These are phyloP conservation scores for Stygiomarasmius scandens DNA, from an alignment of 1,284 basidiomycete species.

Conservation along the genomic window DNA sequence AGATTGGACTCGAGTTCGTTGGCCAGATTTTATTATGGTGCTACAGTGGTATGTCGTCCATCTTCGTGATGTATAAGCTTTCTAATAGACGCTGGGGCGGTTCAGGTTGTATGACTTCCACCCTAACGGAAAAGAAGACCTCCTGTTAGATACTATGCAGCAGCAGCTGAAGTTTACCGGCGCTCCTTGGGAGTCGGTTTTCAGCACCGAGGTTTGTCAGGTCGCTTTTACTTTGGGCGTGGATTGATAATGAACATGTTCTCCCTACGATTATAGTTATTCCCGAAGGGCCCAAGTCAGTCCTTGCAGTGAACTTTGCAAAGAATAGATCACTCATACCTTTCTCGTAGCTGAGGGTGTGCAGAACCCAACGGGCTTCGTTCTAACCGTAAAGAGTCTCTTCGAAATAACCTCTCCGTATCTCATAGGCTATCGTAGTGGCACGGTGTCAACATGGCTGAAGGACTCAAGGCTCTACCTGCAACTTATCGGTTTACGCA, in stretches of 20 bases:
- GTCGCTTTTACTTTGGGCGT: background rate
- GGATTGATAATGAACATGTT: background rate
- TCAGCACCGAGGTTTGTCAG: slow-evolving; percentile 32
- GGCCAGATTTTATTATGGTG: slow-evolving; percentile 58
- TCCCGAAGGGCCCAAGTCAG: slow-evolving; percentile 18
- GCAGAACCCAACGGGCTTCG: slow-evolving; percentile 36
- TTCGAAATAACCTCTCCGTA: background rate
- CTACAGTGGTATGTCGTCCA: slow-evolving; percentile 47
- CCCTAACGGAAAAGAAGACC: slow-evolving; percentile 50
- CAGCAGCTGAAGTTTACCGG: slow-evolving; percentile 52
- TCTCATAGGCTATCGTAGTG: slow-evolving; percentile 32
- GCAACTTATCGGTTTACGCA: slow-evolving; percentile 60
- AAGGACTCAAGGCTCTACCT: slow-evolving; percentile 59
- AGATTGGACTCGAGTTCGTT: slow-evolving; percentile 53
- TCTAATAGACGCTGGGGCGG: background rate
- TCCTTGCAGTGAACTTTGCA: background rate
- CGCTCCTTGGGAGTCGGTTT: slow-evolving; percentile 53
- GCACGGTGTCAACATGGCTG: slow-evolving; percentile 64
- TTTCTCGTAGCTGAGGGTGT: slow-evolving; percentile 10
- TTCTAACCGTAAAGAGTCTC: background rate
- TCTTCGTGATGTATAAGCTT: background rate
- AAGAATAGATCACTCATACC: slow-evolving; percentile 23
- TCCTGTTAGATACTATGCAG: slow-evolving; percentile 59
- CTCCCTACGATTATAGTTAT: slow-evolving; percentile 3
- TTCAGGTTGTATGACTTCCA: slow-evolving; percentile 56